Evolutionary conservation across 306 rosid genomes (phyloP).

Genomic region (Coriaria nepalensis): DNA sequence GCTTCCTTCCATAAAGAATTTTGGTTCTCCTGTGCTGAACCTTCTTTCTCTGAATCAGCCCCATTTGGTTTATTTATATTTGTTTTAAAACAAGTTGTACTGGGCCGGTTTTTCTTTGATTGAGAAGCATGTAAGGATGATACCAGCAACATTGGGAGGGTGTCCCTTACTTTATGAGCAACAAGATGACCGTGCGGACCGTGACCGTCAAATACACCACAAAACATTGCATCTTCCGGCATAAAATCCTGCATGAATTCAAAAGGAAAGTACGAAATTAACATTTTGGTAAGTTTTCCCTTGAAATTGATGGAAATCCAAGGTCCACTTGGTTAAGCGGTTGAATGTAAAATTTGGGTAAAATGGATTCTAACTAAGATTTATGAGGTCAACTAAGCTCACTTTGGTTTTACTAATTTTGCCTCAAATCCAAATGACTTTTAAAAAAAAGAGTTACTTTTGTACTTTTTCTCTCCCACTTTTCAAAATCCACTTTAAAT

Average conservation of each 20-base stretch:
- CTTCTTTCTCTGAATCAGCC: conserved; percentile 46
- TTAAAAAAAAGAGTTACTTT: too few relatives aligned
- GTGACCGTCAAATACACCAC: conserved; percentile 94
- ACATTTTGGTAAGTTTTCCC: too few relatives aligned
- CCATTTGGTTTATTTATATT: conserved; percentile 28
- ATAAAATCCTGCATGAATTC: conserved; percentile 51
- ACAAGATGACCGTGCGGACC: conserved; percentile 94
- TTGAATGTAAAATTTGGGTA: too few relatives aligned
- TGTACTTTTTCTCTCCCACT: too few relatives aligned
- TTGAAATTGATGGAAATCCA: too few relatives aligned
- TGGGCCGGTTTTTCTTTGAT: conserved; percentile 32
- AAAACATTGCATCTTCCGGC: conserved; percentile 65
- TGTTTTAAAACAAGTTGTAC: conserved; percentile 38
- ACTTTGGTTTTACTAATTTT: too few relatives aligned
- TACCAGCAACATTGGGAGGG: conserved; percentile 55
- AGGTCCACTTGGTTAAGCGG: too few relatives aligned
- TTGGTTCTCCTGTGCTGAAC: conserved; percentile 39
- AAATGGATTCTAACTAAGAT: too few relatives aligned
- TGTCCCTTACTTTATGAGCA: conserved; percentile 82
- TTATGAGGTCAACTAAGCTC: too few relatives aligned
- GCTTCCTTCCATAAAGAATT: conserved; percentile 69
- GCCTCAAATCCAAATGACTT: too few relatives aligned
- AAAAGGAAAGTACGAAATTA: not conserved
- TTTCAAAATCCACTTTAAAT: too few relatives aligned
- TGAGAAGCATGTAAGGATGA: conserved; percentile 52